Evolutionary conservation across 768 basidiomycete genomes (phyloP), one percentile per base, ranked within the genome.

Genomic region (Lactarius sp.): DNA sequence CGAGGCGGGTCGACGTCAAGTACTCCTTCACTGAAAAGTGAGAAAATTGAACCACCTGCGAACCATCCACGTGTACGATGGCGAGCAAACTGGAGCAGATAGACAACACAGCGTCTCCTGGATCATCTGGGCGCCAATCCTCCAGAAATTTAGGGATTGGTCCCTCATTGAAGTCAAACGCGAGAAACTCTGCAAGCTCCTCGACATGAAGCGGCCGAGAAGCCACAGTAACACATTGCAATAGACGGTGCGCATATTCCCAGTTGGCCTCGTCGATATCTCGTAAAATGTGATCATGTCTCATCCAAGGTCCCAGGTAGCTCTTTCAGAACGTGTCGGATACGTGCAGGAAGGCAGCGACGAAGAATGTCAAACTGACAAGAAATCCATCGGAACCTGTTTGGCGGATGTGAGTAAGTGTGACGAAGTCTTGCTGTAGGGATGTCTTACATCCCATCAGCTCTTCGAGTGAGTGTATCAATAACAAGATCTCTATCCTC

Each of bases 1-100:
- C 56, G 22, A 57, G 46, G 6, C 56, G 56, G 46, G n/a, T 8
- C 4, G 56, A 57, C n/a, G 20, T 57, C 56, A 57, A 49, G 56
- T 12, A 57, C 4, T 49, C 56, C 37, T 57, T 57, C 13, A 52
- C 57, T 3, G 57, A 59, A 31, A 50, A 50, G n/a, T 59, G 57
- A 5, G 57, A 49, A 16, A 59, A 56, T 46, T 56, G 44, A 2
- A 56, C 14, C 4, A 56, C 44, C 14, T 2, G 9, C 4, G 41
- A 42, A n/a, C 18, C 13, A 12, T 33, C 33, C 6, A n/a, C 10
- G 8, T 44, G 14, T 7, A 56, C 42, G 5, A 50, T 18, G 7
- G 47, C 13, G 13, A 59, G 57, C 14, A 49, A 41, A 37, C 18
- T 50, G 2, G 47, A 34, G 1, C 27, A 20, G 13, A 44, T 49